Base-by-base conservation (phyloP, 306 rosid species). In the Medicago lupulina region DNA sequence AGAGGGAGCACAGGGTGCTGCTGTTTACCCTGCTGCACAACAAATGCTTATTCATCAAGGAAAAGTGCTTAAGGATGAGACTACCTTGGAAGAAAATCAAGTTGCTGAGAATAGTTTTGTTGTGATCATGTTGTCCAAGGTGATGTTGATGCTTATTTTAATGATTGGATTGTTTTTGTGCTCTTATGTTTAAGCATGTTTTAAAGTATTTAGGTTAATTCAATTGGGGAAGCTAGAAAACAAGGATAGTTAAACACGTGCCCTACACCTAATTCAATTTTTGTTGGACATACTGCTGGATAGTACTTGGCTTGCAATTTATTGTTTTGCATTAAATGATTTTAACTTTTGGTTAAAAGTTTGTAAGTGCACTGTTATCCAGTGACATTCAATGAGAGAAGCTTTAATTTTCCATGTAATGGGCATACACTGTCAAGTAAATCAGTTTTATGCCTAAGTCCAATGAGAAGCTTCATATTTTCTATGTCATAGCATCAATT, bases 31-130 rank as follows among this genome's bases (percentile, higher is more conserved):
- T 66, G 92, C 96, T 51, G 53, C 84, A 5, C 96, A 86, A 40
- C 94, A 90, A 85, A 90, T 93, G 93, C 98, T 93, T 36, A 93
- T 93, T 60, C 91, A 92, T 55, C 92, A 89, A 66, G 95, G 96
- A 46, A 90, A 90, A 67, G 98, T 89, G 66, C 96, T 90, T 47
- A 83, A 85, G 58, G 93, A 93, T 70, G 69, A 25, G 60, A 86
- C 93, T 31, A 92, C 97, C 40, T 72, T 93, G 78, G 90, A 85
- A 7, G 93, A 89, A 72, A 93, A 90, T 54, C 74, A 89, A 74
- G 95, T 90, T 77, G 80, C 66, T 5, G 96, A 93, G 62, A 86
- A 83, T 83, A 86, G 91, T 86, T 93, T 93, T 83, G 81, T 90
- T 73, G 98, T 90, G 67, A 79, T 90, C 63, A 93, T 93, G 96